Percentiles rank a stretch among this genome's conserved stretches.
Evolutionary conservation across 768 basidiomycete genomes (phyloP).

Genomic region (Pleurotus sapidus): DNA sequence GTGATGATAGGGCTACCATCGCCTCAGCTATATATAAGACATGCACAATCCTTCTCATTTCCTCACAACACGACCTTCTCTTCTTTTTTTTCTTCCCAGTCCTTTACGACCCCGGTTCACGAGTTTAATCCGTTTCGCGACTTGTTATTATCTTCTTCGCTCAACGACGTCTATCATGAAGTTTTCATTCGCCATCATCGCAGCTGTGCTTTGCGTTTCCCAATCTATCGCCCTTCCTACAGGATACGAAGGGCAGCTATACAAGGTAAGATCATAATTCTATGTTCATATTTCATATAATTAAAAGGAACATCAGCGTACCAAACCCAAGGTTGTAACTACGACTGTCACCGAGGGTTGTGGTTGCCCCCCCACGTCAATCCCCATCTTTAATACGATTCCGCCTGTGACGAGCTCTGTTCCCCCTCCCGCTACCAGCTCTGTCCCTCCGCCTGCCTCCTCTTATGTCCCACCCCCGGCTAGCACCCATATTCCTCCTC

Average conservation of each 20-base stretch:
- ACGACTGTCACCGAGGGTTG: not conserved
- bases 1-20: not conserved
- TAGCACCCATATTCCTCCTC: not conserved
- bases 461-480: not conserved
- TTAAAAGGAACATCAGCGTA: not conserved
- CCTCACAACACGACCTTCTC: not conserved
- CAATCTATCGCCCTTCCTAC: conserved; percentile 6
- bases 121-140: conserved; percentile 7
- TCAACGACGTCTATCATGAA: conserved; percentile 4
- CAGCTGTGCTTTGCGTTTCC: conserved; percentile 6
- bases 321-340: not conserved
- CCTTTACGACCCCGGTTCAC: conserved; percentile 5
- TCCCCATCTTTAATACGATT: not conserved
- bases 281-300: too few species aligned
- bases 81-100: conserved; percentile 4
- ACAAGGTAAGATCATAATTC: not conserved
- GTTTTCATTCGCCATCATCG: conserved; percentile 2
- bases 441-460: not conserved
- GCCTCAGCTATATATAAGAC: not conserved
- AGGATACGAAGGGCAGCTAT: conserved; percentile 3
- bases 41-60: not conserved
- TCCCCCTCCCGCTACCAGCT: too few species aligned
- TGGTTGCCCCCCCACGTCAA: conserved; percentile 1
- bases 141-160: not conserved
- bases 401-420: not conserved